Evolutionary conservation across 129 eudicot genomes (phyloP).

Genomic region (Flaveria bidentis): DNA sequence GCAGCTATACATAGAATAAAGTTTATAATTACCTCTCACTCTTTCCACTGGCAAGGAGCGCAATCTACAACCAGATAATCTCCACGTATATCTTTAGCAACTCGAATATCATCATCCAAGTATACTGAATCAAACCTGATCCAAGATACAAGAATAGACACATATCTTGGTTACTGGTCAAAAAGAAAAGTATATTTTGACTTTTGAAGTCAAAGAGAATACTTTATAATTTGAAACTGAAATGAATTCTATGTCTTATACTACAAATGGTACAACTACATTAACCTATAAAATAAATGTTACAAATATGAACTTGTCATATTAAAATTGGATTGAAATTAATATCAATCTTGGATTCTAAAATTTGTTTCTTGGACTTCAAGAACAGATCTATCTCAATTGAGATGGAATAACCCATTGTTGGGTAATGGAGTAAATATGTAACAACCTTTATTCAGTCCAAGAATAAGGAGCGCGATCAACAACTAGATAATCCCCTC

Average conservation of each 20-base stretch:
- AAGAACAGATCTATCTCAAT: neutral
- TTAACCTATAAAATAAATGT: constrained; percentile 1
- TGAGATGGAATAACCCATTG: constrained; percentile 2
- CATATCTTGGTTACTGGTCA: neutral
- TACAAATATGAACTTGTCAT: constrained; percentile 2
- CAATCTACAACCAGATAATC: constrained; percentile 59
- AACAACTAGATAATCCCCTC: constrained; percentile 84
- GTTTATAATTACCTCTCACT: constrained; percentile 27
- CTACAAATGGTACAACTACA: neutral
- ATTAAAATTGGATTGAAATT: neutral
- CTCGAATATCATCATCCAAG: constrained; percentile 47
- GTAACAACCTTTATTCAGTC: constrained; percentile 58
- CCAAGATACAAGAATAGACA: constrained; percentile 22
- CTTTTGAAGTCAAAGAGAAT: constrained; percentile 24
- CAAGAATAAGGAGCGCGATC: constrained; percentile 89
- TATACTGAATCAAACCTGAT: constrained; percentile 59
- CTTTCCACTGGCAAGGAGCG: constrained; percentile 60
- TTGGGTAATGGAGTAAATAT: constrained; percentile 9
- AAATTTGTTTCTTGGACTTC: constrained; percentile 1
- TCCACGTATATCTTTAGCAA: constrained; percentile 58
- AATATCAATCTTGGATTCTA: neutral
- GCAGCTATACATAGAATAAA: neutral
- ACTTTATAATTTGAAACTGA: constrained; percentile 6
- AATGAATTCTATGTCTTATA: neutral
- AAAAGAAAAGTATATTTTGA: neutral